A percentile compares a stretch with the other conserved stretches of the same genome.
phyloP scores from a whole-genome alignment of 208 protist species.

The Trypanosoma melophagium region DNA sequence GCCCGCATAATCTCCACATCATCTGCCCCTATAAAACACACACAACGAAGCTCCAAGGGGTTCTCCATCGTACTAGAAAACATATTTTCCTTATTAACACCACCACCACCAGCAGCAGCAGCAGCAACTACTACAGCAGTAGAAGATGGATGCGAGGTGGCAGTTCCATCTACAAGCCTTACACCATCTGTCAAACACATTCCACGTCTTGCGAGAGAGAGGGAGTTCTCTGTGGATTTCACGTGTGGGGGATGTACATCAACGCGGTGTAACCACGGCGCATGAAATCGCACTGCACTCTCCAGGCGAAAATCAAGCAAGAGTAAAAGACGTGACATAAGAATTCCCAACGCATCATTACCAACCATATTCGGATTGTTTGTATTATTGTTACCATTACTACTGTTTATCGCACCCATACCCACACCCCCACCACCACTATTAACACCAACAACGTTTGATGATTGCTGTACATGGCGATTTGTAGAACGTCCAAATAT shows the following conservation, averaged over 20 bases:
- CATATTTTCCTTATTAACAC: background rate
- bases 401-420: background rate
- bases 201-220: no score
- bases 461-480: no score
- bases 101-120: no score
- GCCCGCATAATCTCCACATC: conserved; percentile 48
- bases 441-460: no score
- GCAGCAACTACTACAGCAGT: no score
- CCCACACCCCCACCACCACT: background rate
- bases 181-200: no score
- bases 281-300: background rate
- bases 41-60: conserved; percentile 36
- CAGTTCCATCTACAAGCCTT: no score
- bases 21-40: conserved; percentile 57
- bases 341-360: background rate
- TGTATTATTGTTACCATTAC: background rate
- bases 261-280: background rate
- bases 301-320: conserved; percentile 4
- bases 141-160: no score
- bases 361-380: background rate
- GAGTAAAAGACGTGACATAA: background rate
- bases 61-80: background rate
- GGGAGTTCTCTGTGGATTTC: background rate
- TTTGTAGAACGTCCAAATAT: no score
- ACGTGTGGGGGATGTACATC: background rate